Conservation (phyloP, 2,329 filamentous ascomycete species). For the Amauroascus niger region DNA sequence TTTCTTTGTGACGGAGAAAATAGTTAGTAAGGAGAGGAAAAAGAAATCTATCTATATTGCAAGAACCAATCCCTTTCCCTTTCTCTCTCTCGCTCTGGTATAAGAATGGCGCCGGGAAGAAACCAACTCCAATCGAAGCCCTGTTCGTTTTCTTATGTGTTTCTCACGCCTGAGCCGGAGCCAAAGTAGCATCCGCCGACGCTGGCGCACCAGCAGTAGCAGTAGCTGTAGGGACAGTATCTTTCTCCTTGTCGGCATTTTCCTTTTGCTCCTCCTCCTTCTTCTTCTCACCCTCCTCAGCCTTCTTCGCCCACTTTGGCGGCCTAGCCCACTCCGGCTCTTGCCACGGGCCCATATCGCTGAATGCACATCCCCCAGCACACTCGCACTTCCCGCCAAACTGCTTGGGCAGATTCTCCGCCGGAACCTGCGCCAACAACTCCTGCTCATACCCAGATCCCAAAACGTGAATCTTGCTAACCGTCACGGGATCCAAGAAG, state of each 20-base stretch:
- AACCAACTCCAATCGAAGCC: not conserved
- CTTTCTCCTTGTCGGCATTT: conserved; percentile 19
- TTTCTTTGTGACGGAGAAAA: not conserved
- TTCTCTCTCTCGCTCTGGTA: not conserved
- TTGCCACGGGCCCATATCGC: conserved; percentile 81
- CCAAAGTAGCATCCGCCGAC: not conserved
- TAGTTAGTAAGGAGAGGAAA: not conserved
- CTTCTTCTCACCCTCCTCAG: conserved; percentile 17
- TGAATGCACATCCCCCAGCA: conserved; percentile 69
- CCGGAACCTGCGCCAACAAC: conserved; percentile 71
- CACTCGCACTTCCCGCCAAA: conserved; percentile 83
- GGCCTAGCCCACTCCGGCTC: conserved; percentile 38
- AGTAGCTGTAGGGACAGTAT: not conserved
- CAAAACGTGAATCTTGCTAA: conserved; percentile 88
- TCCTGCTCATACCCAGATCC: conserved; percentile 73
- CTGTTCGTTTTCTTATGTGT: no score
- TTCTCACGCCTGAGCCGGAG: not conserved
- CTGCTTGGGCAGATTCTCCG: conserved; percentile 77
- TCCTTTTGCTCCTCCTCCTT: conserved; percentile 18
- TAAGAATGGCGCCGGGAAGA: not conserved
- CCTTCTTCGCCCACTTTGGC: conserved; percentile 34
- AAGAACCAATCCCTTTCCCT: not conserved
- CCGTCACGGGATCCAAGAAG: conserved; percentile 94
- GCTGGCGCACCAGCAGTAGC: not conserved
- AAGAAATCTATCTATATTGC: conserved; percentile 10